These are phyloP conservation scores for Cytospora piceicola DNA, from an alignment of 2,329 filamentous ascomycete genomes.

Conservation along the genomic window DNA sequence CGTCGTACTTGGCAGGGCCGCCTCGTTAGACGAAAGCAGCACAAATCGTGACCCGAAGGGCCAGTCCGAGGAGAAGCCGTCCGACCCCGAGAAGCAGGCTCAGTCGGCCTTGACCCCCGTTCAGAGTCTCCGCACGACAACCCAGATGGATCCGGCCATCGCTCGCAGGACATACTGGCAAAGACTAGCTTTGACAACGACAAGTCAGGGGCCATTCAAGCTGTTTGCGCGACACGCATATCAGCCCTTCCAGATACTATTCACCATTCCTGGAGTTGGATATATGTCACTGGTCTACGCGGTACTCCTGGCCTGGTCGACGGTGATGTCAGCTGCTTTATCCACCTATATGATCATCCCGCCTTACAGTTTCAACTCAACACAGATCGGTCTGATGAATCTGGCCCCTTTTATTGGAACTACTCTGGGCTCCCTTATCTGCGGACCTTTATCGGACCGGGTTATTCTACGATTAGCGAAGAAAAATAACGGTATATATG, in stretches of 20 bases:
- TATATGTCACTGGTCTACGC: slow-evolving; percentile 31
- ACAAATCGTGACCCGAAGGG: neutral
- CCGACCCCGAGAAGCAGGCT: slow-evolving; percentile 25
- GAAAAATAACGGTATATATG: slow-evolving; percentile 42
- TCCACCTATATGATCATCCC: slow-evolving; percentile 29
- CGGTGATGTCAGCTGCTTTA: slow-evolving; percentile 26
- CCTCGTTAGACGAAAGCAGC: neutral
- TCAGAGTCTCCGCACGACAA: slow-evolving; percentile 2
- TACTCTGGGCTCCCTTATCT: slow-evolving; percentile 40
- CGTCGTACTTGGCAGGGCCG: neutral
- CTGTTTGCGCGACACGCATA: slow-evolving; percentile 29
- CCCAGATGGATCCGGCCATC: slow-evolving; percentile 20
- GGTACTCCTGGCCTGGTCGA: slow-evolving; percentile 29
- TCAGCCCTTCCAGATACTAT: slow-evolving; percentile 29
- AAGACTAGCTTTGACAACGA: slow-evolving; percentile 27
- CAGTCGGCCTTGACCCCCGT: neutral
- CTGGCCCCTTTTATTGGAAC: slow-evolving; percentile 30
- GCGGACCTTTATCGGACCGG: slow-evolving; percentile 41
- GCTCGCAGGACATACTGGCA: slow-evolving; percentile 29
- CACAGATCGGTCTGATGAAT: slow-evolving; percentile 30
- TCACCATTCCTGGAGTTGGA: slow-evolving; percentile 29
- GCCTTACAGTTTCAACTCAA: slow-evolving; percentile 29
- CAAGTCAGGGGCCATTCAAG: slow-evolving; percentile 25
- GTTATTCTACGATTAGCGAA: slow-evolving; percentile 41
- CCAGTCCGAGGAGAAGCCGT: neutral